Percentiles rank a stretch among this genome's conserved stretches.
Evolutionary conservation across 1,284 basidiomycete genomes (phyloP).

Genomic region (Entoloma clypeatum): DNA sequence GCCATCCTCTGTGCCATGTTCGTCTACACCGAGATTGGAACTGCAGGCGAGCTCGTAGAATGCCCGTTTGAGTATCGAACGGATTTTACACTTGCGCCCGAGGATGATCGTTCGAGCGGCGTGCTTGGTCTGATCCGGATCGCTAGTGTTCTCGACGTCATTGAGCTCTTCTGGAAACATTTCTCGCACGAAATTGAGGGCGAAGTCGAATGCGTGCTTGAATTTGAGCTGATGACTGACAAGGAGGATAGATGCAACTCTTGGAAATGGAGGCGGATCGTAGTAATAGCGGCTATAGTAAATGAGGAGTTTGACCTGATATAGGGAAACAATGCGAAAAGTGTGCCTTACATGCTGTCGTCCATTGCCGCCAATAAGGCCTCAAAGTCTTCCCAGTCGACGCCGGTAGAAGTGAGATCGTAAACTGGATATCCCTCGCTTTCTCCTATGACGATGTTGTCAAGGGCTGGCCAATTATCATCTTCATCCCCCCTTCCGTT

Average conservation of each 20-base stretch:
- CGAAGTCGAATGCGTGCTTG: constrained; percentile 10
- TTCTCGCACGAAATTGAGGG: constrained; percentile 5
- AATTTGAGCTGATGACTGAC: constrained; percentile 13
- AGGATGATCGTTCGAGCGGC: constrained; percentile 30
- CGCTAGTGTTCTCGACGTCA: not conserved
- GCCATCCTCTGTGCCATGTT: constrained; percentile 2
- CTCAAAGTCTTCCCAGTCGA: constrained; percentile 32
- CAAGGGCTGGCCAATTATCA: constrained; percentile 13
- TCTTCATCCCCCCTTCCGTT: constrained; percentile 10
- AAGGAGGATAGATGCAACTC: constrained; percentile 15
- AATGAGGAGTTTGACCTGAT: not conserved
- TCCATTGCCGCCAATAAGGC: constrained; percentile 32
- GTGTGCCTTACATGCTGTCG: constrained; percentile 30
- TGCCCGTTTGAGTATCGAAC: constrained; percentile 31
- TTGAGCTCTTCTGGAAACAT: constrained; percentile 9
- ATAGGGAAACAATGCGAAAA: not conserved
- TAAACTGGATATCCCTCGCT: constrained; percentile 30
- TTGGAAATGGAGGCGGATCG: constrained; percentile 10
- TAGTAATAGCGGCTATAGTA: constrained; percentile 9
- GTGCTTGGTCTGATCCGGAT: constrained; percentile 9
- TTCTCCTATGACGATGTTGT: constrained; percentile 15
- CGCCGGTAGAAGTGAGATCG: constrained; percentile 17
- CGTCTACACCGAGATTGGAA: constrained; percentile 21
- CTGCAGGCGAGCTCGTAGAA: constrained; percentile 37
- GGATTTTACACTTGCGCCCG: constrained; percentile 26